Evolutionary conservation across 768 basidiomycete species (phyloP).

Genomic region (Russula earlei): DNA sequence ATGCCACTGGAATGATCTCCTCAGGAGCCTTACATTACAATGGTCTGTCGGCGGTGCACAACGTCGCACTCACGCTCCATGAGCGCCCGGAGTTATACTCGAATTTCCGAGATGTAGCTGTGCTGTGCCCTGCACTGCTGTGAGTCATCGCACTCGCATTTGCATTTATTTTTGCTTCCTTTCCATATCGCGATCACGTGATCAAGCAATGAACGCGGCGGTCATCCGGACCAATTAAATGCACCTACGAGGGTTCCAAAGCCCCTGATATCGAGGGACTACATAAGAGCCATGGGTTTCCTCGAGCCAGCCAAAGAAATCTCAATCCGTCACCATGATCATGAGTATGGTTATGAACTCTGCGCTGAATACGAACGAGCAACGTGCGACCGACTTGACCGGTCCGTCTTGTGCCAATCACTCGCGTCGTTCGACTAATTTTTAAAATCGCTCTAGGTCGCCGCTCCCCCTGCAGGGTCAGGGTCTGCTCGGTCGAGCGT

Average conservation of each 20-base stretch:
- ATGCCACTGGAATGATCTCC: too few relatives aligned
- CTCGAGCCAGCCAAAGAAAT: neutral
- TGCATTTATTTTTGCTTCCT: too few relatives aligned
- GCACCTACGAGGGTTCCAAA: neutral
- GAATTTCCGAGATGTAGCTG: too few relatives aligned
- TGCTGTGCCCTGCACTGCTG: too few relatives aligned
- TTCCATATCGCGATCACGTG: slow-evolving; percentile 8
- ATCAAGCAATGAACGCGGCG: neutral
- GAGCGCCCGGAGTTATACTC: too few relatives aligned
- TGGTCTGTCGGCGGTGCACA: too few relatives aligned
- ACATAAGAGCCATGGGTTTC: slow-evolving; percentile 5
- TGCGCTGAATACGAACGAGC: neutral
- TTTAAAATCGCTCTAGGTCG: neutral
- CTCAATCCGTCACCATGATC: neutral
- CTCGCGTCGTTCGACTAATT: too few relatives aligned
- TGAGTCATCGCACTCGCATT: too few relatives aligned
- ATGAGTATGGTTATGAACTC: neutral
- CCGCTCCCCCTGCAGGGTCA: neutral
- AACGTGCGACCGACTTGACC: neutral
- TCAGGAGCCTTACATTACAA: too few relatives aligned
- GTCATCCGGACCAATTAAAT: too few relatives aligned
- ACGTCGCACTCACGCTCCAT: too few relatives aligned
- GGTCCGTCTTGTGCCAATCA: too few relatives aligned
- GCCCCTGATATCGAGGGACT: slow-evolving; percentile 9
- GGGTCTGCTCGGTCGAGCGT: neutral